phyloP scores from a whole-genome alignment of 1,284 basidiomycete genomes.

The Boletellus dicymbophilus region DNA sequence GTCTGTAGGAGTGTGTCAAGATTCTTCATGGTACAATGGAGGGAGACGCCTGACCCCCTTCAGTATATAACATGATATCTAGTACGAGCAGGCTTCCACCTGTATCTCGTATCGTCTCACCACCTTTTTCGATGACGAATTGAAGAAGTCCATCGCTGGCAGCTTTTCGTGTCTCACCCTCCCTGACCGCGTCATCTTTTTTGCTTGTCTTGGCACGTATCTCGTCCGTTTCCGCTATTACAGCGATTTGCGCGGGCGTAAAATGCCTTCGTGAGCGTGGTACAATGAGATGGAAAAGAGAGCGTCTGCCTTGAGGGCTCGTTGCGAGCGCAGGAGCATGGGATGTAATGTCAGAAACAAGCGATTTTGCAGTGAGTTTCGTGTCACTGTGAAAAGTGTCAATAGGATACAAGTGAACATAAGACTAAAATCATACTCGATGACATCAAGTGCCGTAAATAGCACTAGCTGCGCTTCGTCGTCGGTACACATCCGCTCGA shows the following conservation, averaged over 20 bases:
- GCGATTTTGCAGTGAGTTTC: constrained; percentile 79
- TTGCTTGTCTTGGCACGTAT: constrained; percentile 67
- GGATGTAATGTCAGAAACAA: constrained; percentile 64
- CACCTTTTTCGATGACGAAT: constrained; percentile 64
- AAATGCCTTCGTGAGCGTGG: constrained; percentile 82
- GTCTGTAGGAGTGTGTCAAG: constrained; percentile 48
- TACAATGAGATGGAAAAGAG: constrained; percentile 78
- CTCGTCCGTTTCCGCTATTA: constrained; percentile 69
- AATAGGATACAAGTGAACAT: constrained; percentile 1
- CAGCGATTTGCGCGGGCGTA: constrained; percentile 73
- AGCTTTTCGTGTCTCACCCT: constrained; percentile 67
- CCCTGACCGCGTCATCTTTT: constrained; percentile 64
- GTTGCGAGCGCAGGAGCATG: constrained; percentile 56
- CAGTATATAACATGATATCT: constrained; percentile 81
- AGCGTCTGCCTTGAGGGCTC: constrained; percentile 69
- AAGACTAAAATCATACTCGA: constrained; percentile 60
- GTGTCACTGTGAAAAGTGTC: constrained; percentile 62
- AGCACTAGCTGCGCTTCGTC: constrained; percentile 88
- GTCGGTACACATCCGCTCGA: constrained; percentile 82
- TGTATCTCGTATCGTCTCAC: constrained; percentile 66
- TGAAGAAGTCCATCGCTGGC: constrained; percentile 71
- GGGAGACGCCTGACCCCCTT: constrained; percentile 60
- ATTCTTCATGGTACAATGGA: background rate
- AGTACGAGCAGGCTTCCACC: constrained; percentile 75
- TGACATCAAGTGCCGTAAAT: constrained; percentile 84